phyloP scores from a whole-genome alignment of 129 eudicot species.

The Tagetes erecta region DNA sequence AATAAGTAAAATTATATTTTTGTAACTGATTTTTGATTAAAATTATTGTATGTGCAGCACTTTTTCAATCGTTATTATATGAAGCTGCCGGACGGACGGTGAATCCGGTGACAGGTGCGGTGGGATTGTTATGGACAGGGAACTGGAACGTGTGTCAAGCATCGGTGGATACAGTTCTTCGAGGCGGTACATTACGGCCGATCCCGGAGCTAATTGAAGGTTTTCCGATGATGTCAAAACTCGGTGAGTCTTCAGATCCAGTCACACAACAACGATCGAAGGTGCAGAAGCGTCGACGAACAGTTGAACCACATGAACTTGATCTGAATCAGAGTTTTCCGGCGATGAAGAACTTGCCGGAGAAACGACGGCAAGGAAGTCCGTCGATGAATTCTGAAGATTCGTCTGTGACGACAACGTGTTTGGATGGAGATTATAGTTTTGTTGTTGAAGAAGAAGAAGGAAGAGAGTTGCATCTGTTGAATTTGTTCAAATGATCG shows the following conservation, averaged over 20 bases:
- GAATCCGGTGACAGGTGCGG: slow-evolving; percentile 94
- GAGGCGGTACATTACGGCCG: slow-evolving; percentile 77
- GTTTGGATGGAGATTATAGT: slow-evolving; percentile 51
- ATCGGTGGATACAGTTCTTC: slow-evolving; percentile 81
- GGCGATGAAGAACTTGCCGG: slow-evolving; percentile 21
- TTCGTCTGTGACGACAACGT: slow-evolving; percentile 73
- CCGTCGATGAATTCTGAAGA: slow-evolving; percentile 85
- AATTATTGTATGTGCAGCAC: slow-evolving; percentile 48
- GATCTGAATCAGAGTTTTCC: slow-evolving; percentile 45
- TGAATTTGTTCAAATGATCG: slow-evolving; percentile 55
- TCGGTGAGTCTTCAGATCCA: slow-evolving; percentile 52
- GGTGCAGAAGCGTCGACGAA: slow-evolving; percentile 50
- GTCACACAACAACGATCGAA: slow-evolving; percentile 11
- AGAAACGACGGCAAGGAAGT: slow-evolving; percentile 64
- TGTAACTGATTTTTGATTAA: background rate
- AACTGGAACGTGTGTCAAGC: slow-evolving; percentile 94
- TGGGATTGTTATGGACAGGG: slow-evolving; percentile 77
- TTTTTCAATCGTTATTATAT: slow-evolving; percentile 77
- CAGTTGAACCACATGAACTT: background rate
- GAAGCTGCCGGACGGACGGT: slow-evolving; percentile 98
- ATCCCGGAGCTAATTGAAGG: slow-evolving; percentile 55
- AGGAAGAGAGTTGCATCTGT: slow-evolving; percentile 46
- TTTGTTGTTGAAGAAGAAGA: slow-evolving; percentile 20
- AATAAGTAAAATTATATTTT: background rate
- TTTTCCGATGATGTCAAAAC: slow-evolving; percentile 30